These are phyloP conservation scores for Allomyces macrogynus DNA, from an alignment of 192 early-diverging fungal species.

Conservation along the genomic window DNA sequence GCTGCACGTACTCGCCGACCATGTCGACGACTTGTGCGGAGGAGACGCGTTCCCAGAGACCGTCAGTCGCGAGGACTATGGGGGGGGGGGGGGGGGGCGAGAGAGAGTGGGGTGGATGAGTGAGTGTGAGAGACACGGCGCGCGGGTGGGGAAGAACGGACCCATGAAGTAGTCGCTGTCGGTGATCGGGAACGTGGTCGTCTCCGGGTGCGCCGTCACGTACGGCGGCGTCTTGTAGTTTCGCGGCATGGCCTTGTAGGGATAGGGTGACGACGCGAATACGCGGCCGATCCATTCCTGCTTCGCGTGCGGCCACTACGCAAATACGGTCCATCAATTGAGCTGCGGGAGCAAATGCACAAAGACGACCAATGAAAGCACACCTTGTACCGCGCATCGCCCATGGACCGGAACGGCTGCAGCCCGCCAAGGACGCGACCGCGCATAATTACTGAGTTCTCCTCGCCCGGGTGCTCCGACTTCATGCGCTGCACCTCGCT, in stretches of 20 bases:
- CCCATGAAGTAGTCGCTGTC: slow-evolving; percentile 42
- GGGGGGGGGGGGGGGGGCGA: neutral
- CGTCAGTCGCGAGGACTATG: slow-evolving; percentile 54
- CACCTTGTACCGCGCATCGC: slow-evolving; percentile 39
- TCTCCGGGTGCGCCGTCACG: slow-evolving; percentile 52
- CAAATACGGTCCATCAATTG: too few species aligned
- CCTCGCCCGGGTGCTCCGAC: slow-evolving; percentile 53
- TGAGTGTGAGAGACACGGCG: neutral
- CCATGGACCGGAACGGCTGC: slow-evolving; percentile 38
- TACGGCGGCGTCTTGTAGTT: slow-evolving; percentile 46
- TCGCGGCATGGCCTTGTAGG: slow-evolving; percentile 16
- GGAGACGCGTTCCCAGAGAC: slow-evolving; percentile 56
- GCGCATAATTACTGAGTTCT: slow-evolving; percentile 24
- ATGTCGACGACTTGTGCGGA: slow-evolving; percentile 32
- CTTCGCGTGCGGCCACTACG: slow-evolving; percentile 36
- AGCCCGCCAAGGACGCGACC: slow-evolving; percentile 41
- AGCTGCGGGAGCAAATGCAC: too few species aligned
- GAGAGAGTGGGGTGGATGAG: neutral
- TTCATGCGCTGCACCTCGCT: slow-evolving; percentile 29
- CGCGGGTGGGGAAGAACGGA: too few species aligned
- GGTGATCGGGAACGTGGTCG: slow-evolving; percentile 33
- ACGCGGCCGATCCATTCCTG: slow-evolving; percentile 17
- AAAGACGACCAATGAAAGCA: too few species aligned
- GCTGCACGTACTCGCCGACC: slow-evolving; percentile 20
- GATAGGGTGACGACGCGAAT: slow-evolving; percentile 21